These are phyloP conservation scores for Corymbia maculata DNA, from an alignment of 345 rosid species.

Conservation along the genomic window DNA sequence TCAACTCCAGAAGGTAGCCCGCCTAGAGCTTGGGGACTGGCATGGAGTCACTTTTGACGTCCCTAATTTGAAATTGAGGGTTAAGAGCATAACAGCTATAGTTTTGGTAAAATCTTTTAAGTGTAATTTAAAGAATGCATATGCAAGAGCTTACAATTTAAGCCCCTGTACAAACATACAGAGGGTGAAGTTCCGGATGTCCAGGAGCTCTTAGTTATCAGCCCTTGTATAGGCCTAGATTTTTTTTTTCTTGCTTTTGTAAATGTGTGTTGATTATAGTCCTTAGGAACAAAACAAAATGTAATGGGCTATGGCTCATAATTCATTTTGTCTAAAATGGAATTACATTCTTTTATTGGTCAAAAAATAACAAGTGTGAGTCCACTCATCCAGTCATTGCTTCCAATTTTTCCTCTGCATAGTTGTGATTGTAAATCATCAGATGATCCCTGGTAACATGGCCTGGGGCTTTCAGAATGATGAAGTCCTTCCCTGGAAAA, in stretches of 20 bases:
- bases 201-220: background rate
- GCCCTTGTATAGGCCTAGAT: background rate
- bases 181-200: background rate
- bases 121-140: background rate
- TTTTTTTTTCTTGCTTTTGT: background rate
- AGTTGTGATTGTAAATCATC: background rate
- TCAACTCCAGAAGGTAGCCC: background rate
- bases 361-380: background rate
- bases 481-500: background rate
- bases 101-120: background rate
- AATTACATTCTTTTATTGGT: background rate
- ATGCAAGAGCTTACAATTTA: background rate
- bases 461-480: background rate
- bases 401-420: background rate
- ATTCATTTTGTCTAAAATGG: background rate
- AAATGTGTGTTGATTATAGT: background rate
- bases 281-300: background rate
- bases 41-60: accelerated
- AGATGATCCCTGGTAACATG: background rate
- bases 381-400: background rate
- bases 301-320: background rate
- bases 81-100: background rate
- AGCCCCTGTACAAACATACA: background rate
- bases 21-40: background rate
- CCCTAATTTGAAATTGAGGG: background rate